A percentile compares a stretch with the other conserved stretches of the same genome.
phyloP scores from a whole-genome alignment of 2,329 filamentous ascomycete species.

The Xylaria sp. region DNA sequence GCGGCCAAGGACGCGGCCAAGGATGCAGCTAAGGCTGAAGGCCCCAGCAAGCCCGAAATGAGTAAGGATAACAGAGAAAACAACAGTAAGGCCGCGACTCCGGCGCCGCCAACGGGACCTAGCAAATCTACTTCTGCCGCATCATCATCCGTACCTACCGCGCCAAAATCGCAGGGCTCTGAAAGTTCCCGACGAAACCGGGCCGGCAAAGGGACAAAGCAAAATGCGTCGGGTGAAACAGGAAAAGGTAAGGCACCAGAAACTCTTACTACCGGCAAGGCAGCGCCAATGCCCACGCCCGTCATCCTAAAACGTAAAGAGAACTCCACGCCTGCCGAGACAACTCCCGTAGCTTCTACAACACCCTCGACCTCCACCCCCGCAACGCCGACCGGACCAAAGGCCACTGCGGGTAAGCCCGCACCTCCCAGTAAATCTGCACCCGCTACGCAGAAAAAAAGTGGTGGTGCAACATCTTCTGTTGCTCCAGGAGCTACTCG shows the following conservation, averaged over 20 bases:
- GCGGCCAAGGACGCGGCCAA: constrained; percentile 69
- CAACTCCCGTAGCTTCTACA: constrained; percentile 42
- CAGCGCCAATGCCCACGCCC: constrained; percentile 45
- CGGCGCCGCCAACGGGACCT: constrained; percentile 40
- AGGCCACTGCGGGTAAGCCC: constrained; percentile 42
- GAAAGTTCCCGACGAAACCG: constrained; percentile 52
- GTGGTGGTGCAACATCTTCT: constrained; percentile 42
- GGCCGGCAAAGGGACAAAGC: constrained; percentile 52
- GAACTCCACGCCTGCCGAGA: constrained; percentile 33
- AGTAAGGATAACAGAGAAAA: constrained; percentile 50
- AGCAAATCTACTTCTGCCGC: constrained; percentile 39
- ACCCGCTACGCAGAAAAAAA: constrained; percentile 49
- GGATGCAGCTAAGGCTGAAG: constrained; percentile 67
- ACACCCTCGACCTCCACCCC: constrained; percentile 44
- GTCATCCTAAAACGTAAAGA: constrained; percentile 49
- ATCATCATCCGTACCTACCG: constrained; percentile 45
- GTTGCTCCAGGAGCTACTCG: constrained; percentile 65
- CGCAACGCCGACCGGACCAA: constrained; percentile 50
- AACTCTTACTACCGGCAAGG: constrained; percentile 43
- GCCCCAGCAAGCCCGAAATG: constrained; percentile 55
- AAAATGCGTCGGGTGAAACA: constrained; percentile 44
- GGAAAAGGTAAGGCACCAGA: constrained; percentile 46
- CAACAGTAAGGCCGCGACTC: constrained; percentile 40
- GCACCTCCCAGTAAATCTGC: constrained; percentile 41
- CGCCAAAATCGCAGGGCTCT: constrained; percentile 45